Evolutionary conservation across 1,284 basidiomycete species (phyloP).

Genomic region (Apiotrichum akiyoshidainum): DNA sequence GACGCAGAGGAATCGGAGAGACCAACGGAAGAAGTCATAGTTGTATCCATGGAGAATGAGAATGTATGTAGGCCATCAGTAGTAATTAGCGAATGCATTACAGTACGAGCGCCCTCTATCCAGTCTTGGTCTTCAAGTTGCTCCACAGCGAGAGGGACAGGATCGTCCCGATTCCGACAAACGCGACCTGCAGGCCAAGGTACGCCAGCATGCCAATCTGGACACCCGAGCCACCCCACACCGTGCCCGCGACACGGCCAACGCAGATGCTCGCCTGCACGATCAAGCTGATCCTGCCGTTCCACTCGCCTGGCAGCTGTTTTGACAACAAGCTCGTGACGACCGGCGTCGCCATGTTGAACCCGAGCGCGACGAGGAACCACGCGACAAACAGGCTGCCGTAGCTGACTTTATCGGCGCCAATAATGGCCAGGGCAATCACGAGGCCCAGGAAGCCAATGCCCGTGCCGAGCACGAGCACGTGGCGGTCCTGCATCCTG

Average conservation of each 20-base stretch:
- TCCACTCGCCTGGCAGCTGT: conserved; percentile 14
- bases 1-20: background rate
- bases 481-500: conserved; percentile 13
- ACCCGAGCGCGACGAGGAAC: conserved; percentile 13
- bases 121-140: conserved; percentile 12
- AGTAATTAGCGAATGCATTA: no score
- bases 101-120: background rate
- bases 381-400: conserved; percentile 5
- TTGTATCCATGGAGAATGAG: background rate
- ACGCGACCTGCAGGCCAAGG: no score
- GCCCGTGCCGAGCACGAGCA: conserved; percentile 5
- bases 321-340: conserved; percentile 8
- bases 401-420: conserved; percentile 6
- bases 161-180: conserved; percentile 6
- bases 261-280: conserved; percentile 10
- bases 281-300: conserved; percentile 6
- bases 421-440: conserved; percentile 3
- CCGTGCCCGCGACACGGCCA: conserved; percentile 12
- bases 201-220: conserved; percentile 12
- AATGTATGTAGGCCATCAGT: background rate
- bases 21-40: background rate
- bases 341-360: conserved; percentile 10
- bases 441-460: conserved; percentile 5
- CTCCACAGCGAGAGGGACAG: conserved; percentile 9
- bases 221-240: conserved; percentile 15